Evolutionary conservation across 1,284 basidiomycete genomes (phyloP), one percentile per base, ranked within the genome.

Genomic region (Rhodotorula sp.): DNA sequence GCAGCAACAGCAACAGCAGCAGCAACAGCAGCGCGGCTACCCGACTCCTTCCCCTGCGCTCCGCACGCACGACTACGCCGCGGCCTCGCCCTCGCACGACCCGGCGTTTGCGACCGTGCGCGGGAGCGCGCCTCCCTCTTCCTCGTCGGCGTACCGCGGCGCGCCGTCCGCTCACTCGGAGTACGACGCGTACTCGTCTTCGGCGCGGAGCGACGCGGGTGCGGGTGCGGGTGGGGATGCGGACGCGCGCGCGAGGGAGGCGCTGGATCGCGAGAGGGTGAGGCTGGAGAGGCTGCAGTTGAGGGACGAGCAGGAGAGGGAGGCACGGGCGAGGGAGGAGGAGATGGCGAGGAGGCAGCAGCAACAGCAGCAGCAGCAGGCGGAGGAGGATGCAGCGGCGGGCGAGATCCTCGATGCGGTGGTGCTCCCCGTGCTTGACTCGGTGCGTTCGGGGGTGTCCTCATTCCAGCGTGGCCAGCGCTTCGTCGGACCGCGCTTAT

Each of bases 381-480:
- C 86, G 21, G 88, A 89, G 45, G 74, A 82, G 27, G 90, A 91
- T 61, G 85, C 91, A 56, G 89, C 90, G 17, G 91, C 92, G 78
- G 91, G 89, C 44, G 89, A 90, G 41, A 96, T 97, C 88, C 84
- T 97, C 59, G 92, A 96, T 79, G 92, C 92, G n/a, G 94, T 97
- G 48, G 90, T 97, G 70, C 83, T 96, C 50, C 94, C 94, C 34
- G 93, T 93, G 23, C 90, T 97, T 77, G 91, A 91, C 65, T 94
- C 91, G 76, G 94, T 96, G 77, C 82, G 90, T 85, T 1, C 27
- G 13, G 0, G 50, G 42, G 53, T 45, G 12, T 21, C 17, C 52
- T 21, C 21, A 4, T 17, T 53, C 16, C 48, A 5, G 7, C 19
- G 16, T 0, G 2, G 16, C 7, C 16, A 1, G 19, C 21, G 1